Base-by-base conservation (phyloP, 2,329 filamentous ascomycete species). In the Colletotrichum sp. region DNA sequence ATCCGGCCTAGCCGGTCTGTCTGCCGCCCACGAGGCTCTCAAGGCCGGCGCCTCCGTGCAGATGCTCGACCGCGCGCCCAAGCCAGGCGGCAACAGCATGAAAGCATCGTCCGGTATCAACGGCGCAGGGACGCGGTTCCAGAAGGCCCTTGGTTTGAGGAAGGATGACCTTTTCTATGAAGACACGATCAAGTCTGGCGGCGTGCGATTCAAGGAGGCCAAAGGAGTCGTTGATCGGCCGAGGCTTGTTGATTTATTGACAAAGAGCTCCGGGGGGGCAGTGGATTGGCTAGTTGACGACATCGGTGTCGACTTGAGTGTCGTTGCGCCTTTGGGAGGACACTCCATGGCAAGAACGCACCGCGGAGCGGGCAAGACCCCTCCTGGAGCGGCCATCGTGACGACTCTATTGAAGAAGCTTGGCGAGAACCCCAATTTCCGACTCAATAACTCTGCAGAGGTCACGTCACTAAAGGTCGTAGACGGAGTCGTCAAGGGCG, bases 61-160 rank as follows among this genome's bases (percentile, higher is more conserved):
- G 36, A 85, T 94, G 66, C 85, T 94, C 15, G 92, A 94, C 73
- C 89, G 91, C 24, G 87, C 88, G 0, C 80, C 87, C 4, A 92
- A 91, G 79, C 90, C 91, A 0, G 92, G 92, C 43, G 91, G 91
- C 3, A 93, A 93, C 79, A 91, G 88, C 79, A 92, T 93, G 82
- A 93, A 93, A 82, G 92, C 92, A 1, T 93, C 91, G 0, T 93
- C 91, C 0, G 92, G 91, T 0, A 93, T 93, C 82, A 93, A 93
- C 77, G 92, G 91, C 8, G 91, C 91, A 0, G 87, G 87, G 0
- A 93, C 92, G 0, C 85, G 84, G 5, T 93, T 90, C 76, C 92
- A 94, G 80, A 81, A 82, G 13, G 82, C 79, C 4, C 69, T 79
- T 55, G 79, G 83, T n/a, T 79, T 84, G 58, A 77, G 81, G 26